These are phyloP conservation scores for Suillus discolor DNA, from an alignment of 768 basidiomycete species.

Conservation along the genomic window DNA sequence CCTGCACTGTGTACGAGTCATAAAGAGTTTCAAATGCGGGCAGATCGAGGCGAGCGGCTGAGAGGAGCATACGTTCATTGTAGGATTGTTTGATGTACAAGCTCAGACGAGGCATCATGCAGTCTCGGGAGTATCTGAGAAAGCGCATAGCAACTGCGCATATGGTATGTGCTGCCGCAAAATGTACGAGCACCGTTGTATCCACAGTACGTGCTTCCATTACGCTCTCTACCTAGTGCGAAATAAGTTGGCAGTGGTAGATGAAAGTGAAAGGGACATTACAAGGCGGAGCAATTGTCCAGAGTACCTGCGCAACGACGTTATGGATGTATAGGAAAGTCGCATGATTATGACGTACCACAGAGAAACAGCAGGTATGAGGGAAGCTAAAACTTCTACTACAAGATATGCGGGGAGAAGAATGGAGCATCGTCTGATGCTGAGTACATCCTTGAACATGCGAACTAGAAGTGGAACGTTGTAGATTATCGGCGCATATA, in stretches of 20 bases:
- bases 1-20: conserved; percentile 64
- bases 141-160: conserved; percentile 52
- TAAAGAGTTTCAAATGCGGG: conserved; percentile 56
- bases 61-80: conserved; percentile 61
- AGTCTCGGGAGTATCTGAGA: conserved; percentile 40
- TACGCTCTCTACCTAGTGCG: conserved; percentile 59
- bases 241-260: conserved; percentile 16
- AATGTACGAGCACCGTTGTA: conserved; percentile 52
- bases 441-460: conserved; percentile 63
- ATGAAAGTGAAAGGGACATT: conserved; percentile 22
- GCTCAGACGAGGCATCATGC: conserved; percentile 54
- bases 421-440: conserved; percentile 52
- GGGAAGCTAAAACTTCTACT: conserved; percentile 44
- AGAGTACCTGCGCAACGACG: conserved; percentile 50
- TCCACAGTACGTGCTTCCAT: conserved; percentile 66
- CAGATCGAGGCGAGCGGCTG: conserved; percentile 71
- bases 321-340: conserved; percentile 2
- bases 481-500: conserved; percentile 46
- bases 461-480: conserved; percentile 62
- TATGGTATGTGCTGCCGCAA: conserved; percentile 54
- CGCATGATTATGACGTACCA: conserved; percentile 42
- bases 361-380: conserved; percentile 64
- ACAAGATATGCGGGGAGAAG: conserved; percentile 51
- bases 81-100: conserved; percentile 62
- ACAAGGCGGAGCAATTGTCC: conserved; percentile 68